Evolutionary conservation across 495 filamentous ascomycete genomes (phyloP).

Genomic region (Trypethelium eluteriae): DNA sequence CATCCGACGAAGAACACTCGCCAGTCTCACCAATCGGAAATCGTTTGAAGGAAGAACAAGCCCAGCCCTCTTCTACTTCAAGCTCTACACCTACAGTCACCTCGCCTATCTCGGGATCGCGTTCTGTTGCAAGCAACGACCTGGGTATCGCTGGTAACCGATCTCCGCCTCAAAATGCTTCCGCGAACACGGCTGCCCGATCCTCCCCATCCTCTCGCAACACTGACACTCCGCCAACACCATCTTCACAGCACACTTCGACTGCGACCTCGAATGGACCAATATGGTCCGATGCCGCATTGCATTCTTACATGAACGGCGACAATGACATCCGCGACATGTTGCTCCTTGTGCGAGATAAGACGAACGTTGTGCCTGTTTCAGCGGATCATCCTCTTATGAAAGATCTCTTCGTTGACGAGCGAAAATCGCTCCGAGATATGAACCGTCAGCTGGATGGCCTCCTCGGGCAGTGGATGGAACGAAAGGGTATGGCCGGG

Average conservation of each 20-base stretch:
- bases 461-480: slow-evolving; percentile 75
- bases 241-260: slow-evolving; percentile 31
- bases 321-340: slow-evolving; percentile 86
- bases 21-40: slow-evolving; percentile 15
- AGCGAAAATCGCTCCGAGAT: slow-evolving; percentile 70
- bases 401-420: slow-evolving; percentile 70
- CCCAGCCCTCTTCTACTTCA: not conserved
- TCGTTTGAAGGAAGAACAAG: slow-evolving; percentile 1
- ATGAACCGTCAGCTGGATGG: slow-evolving; percentile 79
- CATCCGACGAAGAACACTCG: slow-evolving; percentile 24
- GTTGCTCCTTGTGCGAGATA: slow-evolving; percentile 85
- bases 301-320: slow-evolving; percentile 86
- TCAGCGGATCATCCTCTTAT: slow-evolving; percentile 78
- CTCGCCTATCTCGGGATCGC: slow-evolving; percentile 12
- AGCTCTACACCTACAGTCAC: not conserved
- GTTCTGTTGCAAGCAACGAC: slow-evolving; percentile 40
- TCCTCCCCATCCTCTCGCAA: slow-evolving; percentile 6
- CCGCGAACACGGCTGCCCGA: not conserved
- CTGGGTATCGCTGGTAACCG: slow-evolving; percentile 50
- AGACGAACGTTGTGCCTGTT: slow-evolving; percentile 66
- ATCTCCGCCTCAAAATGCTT: not conserved
- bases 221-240: slow-evolving; percentile 18
- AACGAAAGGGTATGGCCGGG: slow-evolving; percentile 11
- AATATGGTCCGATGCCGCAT: slow-evolving; percentile 76
- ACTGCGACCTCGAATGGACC: slow-evolving; percentile 25